Percentiles rank a stretch among this genome's conserved stretches.
Conservation (phyloP, 352 stramenopile species). For the Pythium guiyangense region DNA sequence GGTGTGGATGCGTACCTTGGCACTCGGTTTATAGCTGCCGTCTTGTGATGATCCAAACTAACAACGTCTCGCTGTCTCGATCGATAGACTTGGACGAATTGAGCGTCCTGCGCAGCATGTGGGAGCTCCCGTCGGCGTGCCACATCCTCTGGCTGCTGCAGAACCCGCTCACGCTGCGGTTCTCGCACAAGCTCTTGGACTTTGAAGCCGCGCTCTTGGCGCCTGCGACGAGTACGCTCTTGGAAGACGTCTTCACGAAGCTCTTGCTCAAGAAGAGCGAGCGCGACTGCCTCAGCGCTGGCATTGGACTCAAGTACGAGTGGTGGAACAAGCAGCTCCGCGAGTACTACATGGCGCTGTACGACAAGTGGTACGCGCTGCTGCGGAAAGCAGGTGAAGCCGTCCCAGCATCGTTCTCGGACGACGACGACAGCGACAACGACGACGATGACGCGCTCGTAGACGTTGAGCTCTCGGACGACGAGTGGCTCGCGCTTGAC, state of each 20-base stretch:
- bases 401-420: conserved; percentile 54
- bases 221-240: conserved; percentile 56
- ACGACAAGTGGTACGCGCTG: conserved; percentile 79
- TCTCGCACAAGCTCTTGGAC: conserved; percentile 74
- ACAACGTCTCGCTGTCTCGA: too few species aligned
- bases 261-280: conserved; percentile 82
- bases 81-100: conserved; percentile 67
- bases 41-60: too few species aligned
- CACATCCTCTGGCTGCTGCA: conserved; percentile 85
- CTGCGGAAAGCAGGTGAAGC: conserved; percentile 67
- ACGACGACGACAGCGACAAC: conserved; percentile 53
- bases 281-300: conserved; percentile 62
- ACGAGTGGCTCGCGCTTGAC: conserved; percentile 70
- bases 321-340: conserved; percentile 87
- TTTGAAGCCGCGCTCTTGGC: conserved; percentile 79
- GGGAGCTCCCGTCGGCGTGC: conserved; percentile 72
- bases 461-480: conserved; percentile 73
- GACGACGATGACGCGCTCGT: conserved; percentile 32
- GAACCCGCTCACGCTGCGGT: conserved; percentile 68
- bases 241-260: conserved; percentile 87
- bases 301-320: conserved; percentile 82
- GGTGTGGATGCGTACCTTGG: conserved; percentile 30
- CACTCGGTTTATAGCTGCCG: background rate
- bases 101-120: conserved; percentile 46
- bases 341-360: conserved; percentile 78